These are phyloP conservation scores for Hippophae tibetana DNA, from an alignment of 306 rosid species.

Conservation along the genomic window DNA sequence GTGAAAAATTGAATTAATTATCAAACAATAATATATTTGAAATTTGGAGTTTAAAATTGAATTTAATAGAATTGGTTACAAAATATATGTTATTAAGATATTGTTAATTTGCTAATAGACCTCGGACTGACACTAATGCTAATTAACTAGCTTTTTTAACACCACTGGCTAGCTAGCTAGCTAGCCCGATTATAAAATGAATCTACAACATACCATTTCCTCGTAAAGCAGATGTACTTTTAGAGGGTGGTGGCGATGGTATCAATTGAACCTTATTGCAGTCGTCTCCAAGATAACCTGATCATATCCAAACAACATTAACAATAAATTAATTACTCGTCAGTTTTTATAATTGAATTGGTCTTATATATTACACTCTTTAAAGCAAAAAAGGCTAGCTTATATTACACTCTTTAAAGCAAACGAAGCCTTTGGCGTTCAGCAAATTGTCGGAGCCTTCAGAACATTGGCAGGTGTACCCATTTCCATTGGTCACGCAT, in stretches of 20 bases:
- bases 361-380: constrained; percentile 24
- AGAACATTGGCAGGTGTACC: constrained; percentile 29
- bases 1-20: too few species aligned
- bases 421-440: constrained; percentile 6
- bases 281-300: constrained; percentile 46
- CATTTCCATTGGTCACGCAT: constrained; percentile 22
- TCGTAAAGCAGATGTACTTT: constrained; percentile 6
- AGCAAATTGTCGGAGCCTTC: constrained; percentile 23
- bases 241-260: background rate
- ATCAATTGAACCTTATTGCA: constrained; percentile 21
- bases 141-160: background rate
- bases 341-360: too few species aligned
- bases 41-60: too few species aligned
- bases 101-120: too few species aligned
- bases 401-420: constrained; percentile 34
- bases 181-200: background rate
- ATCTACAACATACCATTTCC: constrained; percentile 8
- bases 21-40: too few species aligned
- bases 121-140: background rate
- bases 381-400: constrained; percentile 19
- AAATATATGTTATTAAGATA: too few species aligned
- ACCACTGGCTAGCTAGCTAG: too few species aligned
- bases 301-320: background rate
- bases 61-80: too few species aligned
- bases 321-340: too few species aligned